phyloP scores from a whole-genome alignment of 2,329 filamentous ascomycete species.

The Pseudocercospora vitis region DNA sequence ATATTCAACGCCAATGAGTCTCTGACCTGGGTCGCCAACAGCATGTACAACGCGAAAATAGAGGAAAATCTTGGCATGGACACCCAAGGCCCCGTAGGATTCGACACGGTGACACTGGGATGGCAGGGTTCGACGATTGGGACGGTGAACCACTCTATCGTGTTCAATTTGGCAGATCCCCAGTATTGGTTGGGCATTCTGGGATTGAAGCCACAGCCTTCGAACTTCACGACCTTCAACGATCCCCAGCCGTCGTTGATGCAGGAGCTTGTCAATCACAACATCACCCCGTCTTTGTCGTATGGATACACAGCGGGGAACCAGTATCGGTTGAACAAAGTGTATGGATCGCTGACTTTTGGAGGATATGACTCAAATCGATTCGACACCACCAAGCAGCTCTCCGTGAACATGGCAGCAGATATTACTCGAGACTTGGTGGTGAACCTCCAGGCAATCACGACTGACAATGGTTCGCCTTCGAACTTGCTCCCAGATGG shows the following conservation, averaged over 20 bases:
- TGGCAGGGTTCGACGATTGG: slow-evolving; percentile 38
- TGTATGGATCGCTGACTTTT: slow-evolving; percentile 41
- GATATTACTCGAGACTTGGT: slow-evolving; percentile 39
- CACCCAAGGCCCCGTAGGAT: slow-evolving; percentile 34
- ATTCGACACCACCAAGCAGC: slow-evolving; percentile 37
- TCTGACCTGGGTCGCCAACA: slow-evolving; percentile 60
- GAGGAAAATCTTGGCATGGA: slow-evolving; percentile 53
- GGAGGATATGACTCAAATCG: slow-evolving; percentile 43
- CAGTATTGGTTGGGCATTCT: slow-evolving; percentile 39
- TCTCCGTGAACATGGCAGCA: slow-evolving; percentile 35
- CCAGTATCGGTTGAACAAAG: slow-evolving; percentile 37
- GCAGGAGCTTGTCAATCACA: slow-evolving; percentile 34
- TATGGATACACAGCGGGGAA: slow-evolving; percentile 44
- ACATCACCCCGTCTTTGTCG: slow-evolving; percentile 38
- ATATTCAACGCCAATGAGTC: slow-evolving; percentile 56
- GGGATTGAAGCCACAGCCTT: slow-evolving; percentile 38
- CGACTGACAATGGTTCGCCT: slow-evolving; percentile 26
- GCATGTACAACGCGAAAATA: slow-evolving; percentile 61
- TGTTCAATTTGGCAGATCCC: slow-evolving; percentile 32
- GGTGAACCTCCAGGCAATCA: slow-evolving; percentile 36
- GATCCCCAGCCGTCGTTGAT: slow-evolving; percentile 40
- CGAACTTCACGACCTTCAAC: slow-evolving; percentile 39
- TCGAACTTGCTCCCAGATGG: slow-evolving; percentile 33
- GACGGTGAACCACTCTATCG: slow-evolving; percentile 32
- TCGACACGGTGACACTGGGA: slow-evolving; percentile 38